A percentile compares a stretch with the other conserved stretches of the same genome.
Conservation (phyloP, 345 rosid genomes). For the Populus deltoides region DNA sequence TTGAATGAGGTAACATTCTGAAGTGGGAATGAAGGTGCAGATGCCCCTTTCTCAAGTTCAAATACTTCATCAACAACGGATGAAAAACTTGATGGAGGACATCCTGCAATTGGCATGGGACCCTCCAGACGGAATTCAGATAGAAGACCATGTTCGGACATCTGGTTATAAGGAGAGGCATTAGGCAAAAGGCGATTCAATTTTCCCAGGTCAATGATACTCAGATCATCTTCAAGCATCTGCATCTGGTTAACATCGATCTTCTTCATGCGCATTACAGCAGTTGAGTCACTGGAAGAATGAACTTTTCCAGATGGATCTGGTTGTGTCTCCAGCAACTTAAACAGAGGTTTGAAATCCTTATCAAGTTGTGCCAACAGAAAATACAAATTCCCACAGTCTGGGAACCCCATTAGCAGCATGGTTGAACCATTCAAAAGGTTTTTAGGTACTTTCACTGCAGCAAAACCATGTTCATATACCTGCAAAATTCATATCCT, state of each 20-base stretch:
- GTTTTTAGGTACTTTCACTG: conserved; percentile 67
- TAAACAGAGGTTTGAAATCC: conserved; percentile 85
- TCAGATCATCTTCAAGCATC: conserved; percentile 81
- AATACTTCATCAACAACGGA: conserved; percentile 90
- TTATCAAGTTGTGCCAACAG: conserved; percentile 87
- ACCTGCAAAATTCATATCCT: conserved; percentile 54
- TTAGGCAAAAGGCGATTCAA: conserved; percentile 48
- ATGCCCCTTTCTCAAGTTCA: conserved; percentile 70
- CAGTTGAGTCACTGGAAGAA: conserved; percentile 50
- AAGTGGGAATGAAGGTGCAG: conserved; percentile 43
- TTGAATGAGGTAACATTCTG: conserved; percentile 45
- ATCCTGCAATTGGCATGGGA: conserved; percentile 49
- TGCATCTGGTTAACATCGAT: conserved; percentile 82
- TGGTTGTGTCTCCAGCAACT: conserved; percentile 61
- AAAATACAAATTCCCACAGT: conserved; percentile 75
- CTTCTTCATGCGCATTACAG: conserved; percentile 56
- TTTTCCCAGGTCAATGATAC: conserved; percentile 53
- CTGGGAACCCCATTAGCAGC: conserved; percentile 90
- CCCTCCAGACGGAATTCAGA: conserved; percentile 55
- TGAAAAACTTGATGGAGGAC: conserved; percentile 62
- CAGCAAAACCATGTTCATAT: conserved; percentile 67
- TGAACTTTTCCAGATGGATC: conserved; percentile 54
- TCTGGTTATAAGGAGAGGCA: conserved; percentile 43
- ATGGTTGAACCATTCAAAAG: conserved; percentile 52
- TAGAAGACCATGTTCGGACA: conserved; percentile 51